phyloP scores from a whole-genome alignment of 208 protist species.

The Crithidia brevicula region DNA sequence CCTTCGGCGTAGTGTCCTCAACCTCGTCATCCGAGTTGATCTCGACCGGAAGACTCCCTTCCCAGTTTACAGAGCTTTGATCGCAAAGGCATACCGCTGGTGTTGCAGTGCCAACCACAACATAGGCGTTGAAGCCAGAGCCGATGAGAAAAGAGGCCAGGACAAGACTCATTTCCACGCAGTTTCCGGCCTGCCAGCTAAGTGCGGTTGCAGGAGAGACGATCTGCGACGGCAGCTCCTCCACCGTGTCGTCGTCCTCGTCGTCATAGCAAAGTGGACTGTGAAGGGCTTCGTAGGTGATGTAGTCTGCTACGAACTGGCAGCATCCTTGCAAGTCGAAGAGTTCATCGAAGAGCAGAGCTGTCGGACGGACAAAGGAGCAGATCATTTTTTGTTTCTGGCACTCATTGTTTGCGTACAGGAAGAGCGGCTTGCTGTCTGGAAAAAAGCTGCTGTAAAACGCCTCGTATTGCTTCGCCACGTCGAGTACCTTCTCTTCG shows the following conservation, averaged over 20 bases:
- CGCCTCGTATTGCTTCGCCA: conserved; percentile 60
- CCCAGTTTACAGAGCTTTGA: conserved; percentile 53
- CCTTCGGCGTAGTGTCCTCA: conserved; percentile 32
- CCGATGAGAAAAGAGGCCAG: conserved; percentile 86
- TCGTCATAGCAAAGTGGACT: conserved; percentile 40
- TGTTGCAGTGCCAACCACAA: conserved; percentile 88
- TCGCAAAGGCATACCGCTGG: conserved; percentile 80
- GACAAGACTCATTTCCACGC: conserved; percentile 84
- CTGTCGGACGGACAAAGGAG: conserved; percentile 89
- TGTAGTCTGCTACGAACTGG: conserved; percentile 84
- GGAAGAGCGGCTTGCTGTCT: conserved; percentile 68
- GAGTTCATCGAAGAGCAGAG: conserved; percentile 75
- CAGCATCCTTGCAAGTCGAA: conserved; percentile 73
- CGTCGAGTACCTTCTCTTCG: conserved; percentile 69
- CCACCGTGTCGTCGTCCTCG: conserved; percentile 40
- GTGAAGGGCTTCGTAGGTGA: conserved; percentile 83
- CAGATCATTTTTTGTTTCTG: conserved; percentile 87
- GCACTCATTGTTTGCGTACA: conserved; percentile 79
- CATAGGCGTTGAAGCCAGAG: conserved; percentile 91
- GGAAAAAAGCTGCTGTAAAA: conserved; percentile 86
- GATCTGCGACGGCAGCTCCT: conserved; percentile 69
- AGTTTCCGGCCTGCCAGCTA: conserved; percentile 89
- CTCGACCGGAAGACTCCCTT: conserved; percentile 55
- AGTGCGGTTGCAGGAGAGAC: conserved; percentile 89
- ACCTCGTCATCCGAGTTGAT: conserved; percentile 74